Evolutionary conservation across 2,329 filamentous ascomycete genomes (phyloP).

Genomic region (Chaetomiaceae sp.): DNA sequence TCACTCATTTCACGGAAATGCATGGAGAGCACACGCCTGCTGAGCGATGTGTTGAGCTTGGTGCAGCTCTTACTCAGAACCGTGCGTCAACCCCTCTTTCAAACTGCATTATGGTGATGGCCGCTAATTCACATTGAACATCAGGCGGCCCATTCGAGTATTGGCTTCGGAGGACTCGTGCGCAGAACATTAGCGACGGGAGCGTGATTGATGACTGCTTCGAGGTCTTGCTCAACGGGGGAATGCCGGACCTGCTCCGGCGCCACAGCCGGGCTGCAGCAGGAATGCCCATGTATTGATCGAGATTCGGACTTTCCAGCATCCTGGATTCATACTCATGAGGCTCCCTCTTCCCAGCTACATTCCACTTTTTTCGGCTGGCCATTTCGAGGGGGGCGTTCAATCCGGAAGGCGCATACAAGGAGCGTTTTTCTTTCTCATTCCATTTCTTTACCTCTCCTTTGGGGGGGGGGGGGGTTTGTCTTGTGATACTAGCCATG

Average conservation of each 20-base stretch:
- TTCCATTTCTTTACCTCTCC: too few species aligned
- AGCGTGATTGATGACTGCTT: constrained; percentile 37
- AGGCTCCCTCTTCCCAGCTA: background rate
- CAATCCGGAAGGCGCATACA: background rate
- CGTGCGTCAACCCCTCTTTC: constrained; percentile 30
- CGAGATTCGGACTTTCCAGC: too few species aligned
- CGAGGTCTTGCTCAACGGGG: constrained; percentile 33
- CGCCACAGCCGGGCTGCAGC: constrained; percentile 31
- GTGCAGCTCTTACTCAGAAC: constrained; percentile 39
- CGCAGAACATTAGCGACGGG: constrained; percentile 34
- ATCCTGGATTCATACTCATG: too few species aligned
- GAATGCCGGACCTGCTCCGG: constrained; percentile 36
- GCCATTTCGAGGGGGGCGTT: background rate
- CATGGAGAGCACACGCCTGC: constrained; percentile 40
- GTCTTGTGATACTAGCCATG: too few species aligned
- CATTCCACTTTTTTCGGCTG: background rate
- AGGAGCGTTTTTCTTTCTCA: too few species aligned
- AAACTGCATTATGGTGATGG: background rate
- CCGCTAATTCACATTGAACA: background rate
- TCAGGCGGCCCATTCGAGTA: constrained; percentile 44
- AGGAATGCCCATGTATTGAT: constrained; percentile 21
- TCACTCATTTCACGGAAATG: constrained; percentile 45
- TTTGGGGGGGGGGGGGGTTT: too few species aligned
- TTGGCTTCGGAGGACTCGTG: constrained; percentile 42
- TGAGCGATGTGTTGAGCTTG: constrained; percentile 42